phyloP scores from a whole-genome alignment of 2,329 filamentous ascomycete genomes.

The Alternaria ethzedia region DNA sequence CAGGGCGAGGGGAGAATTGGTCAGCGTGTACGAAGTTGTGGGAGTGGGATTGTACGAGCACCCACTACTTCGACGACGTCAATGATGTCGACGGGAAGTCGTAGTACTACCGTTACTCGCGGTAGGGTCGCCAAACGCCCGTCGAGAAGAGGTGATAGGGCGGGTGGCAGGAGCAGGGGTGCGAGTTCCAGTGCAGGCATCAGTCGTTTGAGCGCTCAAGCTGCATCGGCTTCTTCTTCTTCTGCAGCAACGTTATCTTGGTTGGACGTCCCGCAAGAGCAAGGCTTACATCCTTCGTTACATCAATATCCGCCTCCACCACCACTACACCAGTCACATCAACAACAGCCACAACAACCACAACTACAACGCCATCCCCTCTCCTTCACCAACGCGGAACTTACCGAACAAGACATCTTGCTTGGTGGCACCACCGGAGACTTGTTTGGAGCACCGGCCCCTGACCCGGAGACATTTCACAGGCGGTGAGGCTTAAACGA shows the following conservation, averaged over 20 bases:
- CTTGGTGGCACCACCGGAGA: background rate
- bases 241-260: background rate
- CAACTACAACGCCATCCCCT: background rate
- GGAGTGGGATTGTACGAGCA: background rate
- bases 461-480: background rate
- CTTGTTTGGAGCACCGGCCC: background rate
- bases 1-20: background rate
- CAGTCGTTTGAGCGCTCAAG: background rate
- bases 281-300: background rate
- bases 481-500: background rate
- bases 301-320: background rate
- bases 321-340: background rate
- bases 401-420: background rate
- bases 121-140: slow-evolving; percentile 7
- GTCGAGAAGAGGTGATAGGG: slow-evolving; percentile 6
- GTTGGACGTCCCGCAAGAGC: background rate
- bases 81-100: background rate
- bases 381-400: background rate
- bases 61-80: background rate
- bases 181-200: background rate
- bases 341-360: background rate
- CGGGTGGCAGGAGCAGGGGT: slow-evolving; percentile 1
- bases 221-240: background rate
- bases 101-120: background rate
- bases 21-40: background rate